phyloP scores from a whole-genome alignment of 2,329 filamentous ascomycete species.

The Penicillium brevicompactum region DNA sequence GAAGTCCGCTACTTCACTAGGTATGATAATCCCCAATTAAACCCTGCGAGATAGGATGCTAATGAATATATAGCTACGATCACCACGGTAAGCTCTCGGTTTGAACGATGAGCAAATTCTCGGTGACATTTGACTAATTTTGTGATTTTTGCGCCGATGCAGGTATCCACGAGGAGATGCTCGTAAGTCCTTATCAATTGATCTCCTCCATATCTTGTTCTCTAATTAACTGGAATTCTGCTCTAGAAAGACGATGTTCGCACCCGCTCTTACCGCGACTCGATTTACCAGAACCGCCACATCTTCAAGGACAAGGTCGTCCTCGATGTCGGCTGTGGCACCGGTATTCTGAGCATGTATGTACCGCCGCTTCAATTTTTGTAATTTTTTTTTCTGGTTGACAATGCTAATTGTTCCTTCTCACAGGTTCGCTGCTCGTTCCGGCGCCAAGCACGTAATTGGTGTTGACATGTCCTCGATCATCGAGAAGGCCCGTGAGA shows the following conservation, averaged over 20 bases:
- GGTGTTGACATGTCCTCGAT: slow-evolving; percentile 99
- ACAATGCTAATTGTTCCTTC: slow-evolving; percentile 13
- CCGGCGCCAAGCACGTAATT: slow-evolving; percentile 97
- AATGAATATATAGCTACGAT: slow-evolving; percentile 71
- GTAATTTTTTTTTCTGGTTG: slow-evolving; percentile 13
- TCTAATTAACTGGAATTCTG: slow-evolving; percentile 2
- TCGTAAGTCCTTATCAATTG: slow-evolving; percentile 64
- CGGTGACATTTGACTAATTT: slow-evolving; percentile 19
- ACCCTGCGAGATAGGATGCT: slow-evolving; percentile 21
- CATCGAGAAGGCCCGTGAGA: slow-evolving; percentile 96
- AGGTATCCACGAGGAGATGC: slow-evolving; percentile 98
- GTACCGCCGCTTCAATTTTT: slow-evolving; percentile 11
- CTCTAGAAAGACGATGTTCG: slow-evolving; percentile 94
- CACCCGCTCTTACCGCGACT: slow-evolving; percentile 93
- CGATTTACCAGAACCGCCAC: slow-evolving; percentile 96
- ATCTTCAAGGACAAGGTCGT: slow-evolving; percentile 90
- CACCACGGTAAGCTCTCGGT: slow-evolving; percentile 76
- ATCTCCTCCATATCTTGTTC: neutral
- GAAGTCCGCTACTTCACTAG: slow-evolving; percentile 99
- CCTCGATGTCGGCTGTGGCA: slow-evolving; percentile 96
- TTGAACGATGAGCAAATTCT: slow-evolving; percentile 14
- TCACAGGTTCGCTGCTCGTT: slow-evolving; percentile 93
- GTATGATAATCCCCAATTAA: slow-evolving; percentile 50
- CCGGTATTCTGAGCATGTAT: slow-evolving; percentile 97
- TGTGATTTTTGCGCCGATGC: slow-evolving; percentile 31